Base-by-base conservation (phyloP, 257 asterid genomes). In the Forsythia viridissima region DNA sequence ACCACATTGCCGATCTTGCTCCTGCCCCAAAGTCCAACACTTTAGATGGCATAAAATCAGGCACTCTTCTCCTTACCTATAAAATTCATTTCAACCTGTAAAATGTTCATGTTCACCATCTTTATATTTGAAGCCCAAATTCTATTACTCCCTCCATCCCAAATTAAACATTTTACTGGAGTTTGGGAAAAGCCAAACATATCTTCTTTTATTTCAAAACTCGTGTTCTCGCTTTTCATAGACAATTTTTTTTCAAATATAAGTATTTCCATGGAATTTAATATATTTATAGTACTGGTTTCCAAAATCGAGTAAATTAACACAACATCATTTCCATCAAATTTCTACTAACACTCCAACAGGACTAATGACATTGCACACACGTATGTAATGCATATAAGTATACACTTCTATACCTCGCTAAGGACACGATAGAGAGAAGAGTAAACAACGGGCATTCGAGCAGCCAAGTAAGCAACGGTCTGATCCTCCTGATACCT, bases 21-120 rank as follows among this genome's bases (percentile, higher is more conserved):
- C 99, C 99, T 4, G 98, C 97, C 80, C 99, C 99, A 84, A 95
- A 95, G 86, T 95, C 99, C 72, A 95, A 94, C 55, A 95, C 96
- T 83, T 87, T 91, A 74, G 93, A 85, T 16, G 99, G 99, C 72
- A 85, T 77, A 81, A 92, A 92, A 57, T 83, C 94, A 37, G 98
- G 98, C 73, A 92, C 83, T 82, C 99, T 90, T 88, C 93, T 88
- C 43, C 83, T 87, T 70, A 93, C 96, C 99, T 95, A 63, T 42
- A 61, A 80, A 74, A 80, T 71, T 16, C 61, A 82, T 81, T 75
- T 78, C 79, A 78, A 73, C 78, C 48, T 46, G 63, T 43, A 44
- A 75, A 48, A 78, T 69, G 36, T 51, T 70, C 72, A 21, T 75
- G 51, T 76, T 75, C 79, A 41, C 46, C 43, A 72, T 65, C 73